These are phyloP conservation scores for Globisporangium okanoganense DNA, from an alignment of 352 stramenopile genomes.

Conservation along the genomic window DNA sequence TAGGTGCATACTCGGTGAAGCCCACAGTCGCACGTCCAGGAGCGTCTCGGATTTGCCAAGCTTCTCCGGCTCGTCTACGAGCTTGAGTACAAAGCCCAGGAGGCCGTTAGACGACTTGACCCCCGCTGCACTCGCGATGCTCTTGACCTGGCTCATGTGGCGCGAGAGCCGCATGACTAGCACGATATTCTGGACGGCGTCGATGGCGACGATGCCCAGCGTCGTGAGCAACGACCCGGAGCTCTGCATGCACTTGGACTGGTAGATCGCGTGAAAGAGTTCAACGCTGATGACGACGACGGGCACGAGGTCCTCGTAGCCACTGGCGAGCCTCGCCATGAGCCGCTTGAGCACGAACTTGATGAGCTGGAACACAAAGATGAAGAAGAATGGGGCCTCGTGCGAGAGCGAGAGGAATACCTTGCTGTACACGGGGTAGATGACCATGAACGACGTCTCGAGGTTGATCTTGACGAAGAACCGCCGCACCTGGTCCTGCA, in stretches of 20 bases:
- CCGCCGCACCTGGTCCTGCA: background rate
- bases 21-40: background rate
- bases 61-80: background rate
- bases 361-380: slow-evolving; percentile 2
- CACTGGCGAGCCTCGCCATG: background rate
- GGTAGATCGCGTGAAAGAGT: slow-evolving; percentile 7
- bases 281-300: slow-evolving; percentile 1
- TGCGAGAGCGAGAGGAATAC: background rate
- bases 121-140: background rate
- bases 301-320: background rate
- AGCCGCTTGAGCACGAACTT: slow-evolving; percentile 1
- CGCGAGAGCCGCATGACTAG: background rate
- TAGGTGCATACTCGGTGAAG: background rate
- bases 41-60: background rate
- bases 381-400: background rate
- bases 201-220: background rate
- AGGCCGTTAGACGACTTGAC: background rate
- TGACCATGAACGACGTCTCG: slow-evolving; percentile 1
- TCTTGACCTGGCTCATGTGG: background rate
- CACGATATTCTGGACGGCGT: slow-evolving; percentile 1
- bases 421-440: slow-evolving; percentile 1
- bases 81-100: background rate
- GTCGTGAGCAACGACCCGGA: background rate
- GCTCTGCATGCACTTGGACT: slow-evolving; percentile 12
- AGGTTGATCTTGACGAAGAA: slow-evolving; percentile 3